Evolutionary conservation across 371 early-diverging fungal species (phyloP).

Genomic region (Capniomyces stellatus): DNA sequence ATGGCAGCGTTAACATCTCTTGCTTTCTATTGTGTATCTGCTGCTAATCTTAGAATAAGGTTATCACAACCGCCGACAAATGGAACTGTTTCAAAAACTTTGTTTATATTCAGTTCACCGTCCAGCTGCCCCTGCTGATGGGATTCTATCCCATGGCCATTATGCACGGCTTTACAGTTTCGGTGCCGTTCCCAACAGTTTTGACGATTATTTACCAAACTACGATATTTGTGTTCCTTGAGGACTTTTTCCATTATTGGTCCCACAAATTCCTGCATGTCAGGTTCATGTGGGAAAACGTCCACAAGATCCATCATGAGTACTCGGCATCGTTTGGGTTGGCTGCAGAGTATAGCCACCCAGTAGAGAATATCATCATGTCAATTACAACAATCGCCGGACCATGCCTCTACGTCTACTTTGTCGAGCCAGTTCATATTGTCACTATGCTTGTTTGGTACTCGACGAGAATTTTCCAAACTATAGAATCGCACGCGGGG

Average conservation of each 20-base stretch:
- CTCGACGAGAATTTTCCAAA: conserved; percentile 50
- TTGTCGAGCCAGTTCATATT: conserved; percentile 45
- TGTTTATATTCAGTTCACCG: conserved; percentile 47
- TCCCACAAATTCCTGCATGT: conserved; percentile 74
- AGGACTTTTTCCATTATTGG: conserved; percentile 65
- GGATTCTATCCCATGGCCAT: conserved; percentile 67
- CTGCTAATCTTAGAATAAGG: too few relatives aligned
- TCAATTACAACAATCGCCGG: conserved; percentile 59
- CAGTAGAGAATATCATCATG: conserved; percentile 54
- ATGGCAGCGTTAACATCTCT: background rate
- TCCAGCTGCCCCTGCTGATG: conserved; percentile 71
- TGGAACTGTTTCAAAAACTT: conserved; percentile 59
- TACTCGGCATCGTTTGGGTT: conserved; percentile 80
- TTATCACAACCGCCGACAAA: conserved; percentile 39
- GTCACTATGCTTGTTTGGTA: conserved; percentile 68
- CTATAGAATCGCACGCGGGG: conserved; percentile 84
- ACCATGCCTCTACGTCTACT: conserved; percentile 40
- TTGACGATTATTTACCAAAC: conserved; percentile 39
- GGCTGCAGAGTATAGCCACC: conserved; percentile 73
- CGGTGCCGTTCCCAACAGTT: conserved; percentile 68
- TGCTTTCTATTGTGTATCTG: too few relatives aligned
- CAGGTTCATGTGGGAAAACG: conserved; percentile 64
- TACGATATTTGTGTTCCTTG: conserved; percentile 56
- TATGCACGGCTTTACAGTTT: conserved; percentile 61
- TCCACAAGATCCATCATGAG: conserved; percentile 90